phyloP scores from a whole-genome alignment of 2,329 filamentous ascomycete species.

The Sporothrix globosa region DNA sequence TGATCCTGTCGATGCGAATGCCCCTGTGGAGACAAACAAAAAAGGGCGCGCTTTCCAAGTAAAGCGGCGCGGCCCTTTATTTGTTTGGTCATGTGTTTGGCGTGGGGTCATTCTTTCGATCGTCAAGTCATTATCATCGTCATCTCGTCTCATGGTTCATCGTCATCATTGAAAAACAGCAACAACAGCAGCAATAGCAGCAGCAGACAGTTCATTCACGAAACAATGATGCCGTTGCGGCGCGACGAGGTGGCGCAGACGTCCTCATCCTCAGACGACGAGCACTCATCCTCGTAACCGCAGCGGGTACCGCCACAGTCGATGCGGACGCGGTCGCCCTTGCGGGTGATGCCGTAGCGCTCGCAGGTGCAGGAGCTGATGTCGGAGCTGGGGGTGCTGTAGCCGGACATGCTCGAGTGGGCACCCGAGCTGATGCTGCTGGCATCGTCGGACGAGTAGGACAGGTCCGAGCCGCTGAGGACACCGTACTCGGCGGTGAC shows the following conservation, averaged over 20 bases:
- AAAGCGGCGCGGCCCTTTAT: slow-evolving; percentile 22
- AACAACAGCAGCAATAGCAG: neutral
- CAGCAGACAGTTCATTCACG: slow-evolving; percentile 39
- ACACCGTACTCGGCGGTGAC: slow-evolving; percentile 58
- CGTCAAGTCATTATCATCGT: slow-evolving; percentile 13
- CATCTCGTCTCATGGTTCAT: neutral
- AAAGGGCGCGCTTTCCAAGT: slow-evolving; percentile 10
- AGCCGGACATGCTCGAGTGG: slow-evolving; percentile 73
- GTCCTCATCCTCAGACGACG: slow-evolving; percentile 61
- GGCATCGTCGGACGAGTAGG: slow-evolving; percentile 73
- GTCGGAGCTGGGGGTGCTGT: slow-evolving; percentile 77
- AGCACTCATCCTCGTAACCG: slow-evolving; percentile 77
- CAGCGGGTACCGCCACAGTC: slow-evolving; percentile 91
- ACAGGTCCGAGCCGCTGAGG: slow-evolving; percentile 61
- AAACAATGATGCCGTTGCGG: slow-evolving; percentile 66
- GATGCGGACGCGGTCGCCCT: slow-evolving; percentile 90
- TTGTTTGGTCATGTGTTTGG: neutral
- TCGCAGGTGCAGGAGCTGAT: slow-evolving; percentile 87
- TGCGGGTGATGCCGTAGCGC: slow-evolving; percentile 93
- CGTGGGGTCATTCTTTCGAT: slow-evolving; percentile 13
- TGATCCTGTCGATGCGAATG: slow-evolving; percentile 4
- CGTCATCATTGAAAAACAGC: neutral
- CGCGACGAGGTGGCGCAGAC: slow-evolving; percentile 58
- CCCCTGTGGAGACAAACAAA: neutral
- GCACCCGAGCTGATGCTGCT: slow-evolving; percentile 51